Conservation (phyloP, 1,284 basidiomycete species). For the Sphagnurus paluster region DNA sequence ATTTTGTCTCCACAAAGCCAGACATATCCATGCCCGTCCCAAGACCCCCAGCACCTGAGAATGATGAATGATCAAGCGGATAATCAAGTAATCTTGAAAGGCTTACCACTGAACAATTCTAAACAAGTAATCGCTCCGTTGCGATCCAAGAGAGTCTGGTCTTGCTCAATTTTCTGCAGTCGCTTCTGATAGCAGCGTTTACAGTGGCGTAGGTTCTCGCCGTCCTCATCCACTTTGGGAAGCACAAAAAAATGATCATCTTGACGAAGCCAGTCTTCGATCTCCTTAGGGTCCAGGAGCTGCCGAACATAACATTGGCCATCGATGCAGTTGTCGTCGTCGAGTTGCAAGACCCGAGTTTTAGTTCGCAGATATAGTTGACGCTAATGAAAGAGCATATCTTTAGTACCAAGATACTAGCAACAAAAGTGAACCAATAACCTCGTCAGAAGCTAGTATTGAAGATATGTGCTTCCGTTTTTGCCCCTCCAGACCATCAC, state of each 20-base stretch:
- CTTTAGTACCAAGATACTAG: neutral
- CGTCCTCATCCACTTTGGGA: slow-evolving; percentile 31
- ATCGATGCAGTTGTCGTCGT: slow-evolving; percentile 39
- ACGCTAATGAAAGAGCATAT: slow-evolving; percentile 33
- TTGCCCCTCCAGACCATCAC: slow-evolving; percentile 33
- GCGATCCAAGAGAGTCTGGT: slow-evolving; percentile 29
- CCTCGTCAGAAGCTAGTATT: slow-evolving; percentile 32
- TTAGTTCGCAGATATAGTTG: slow-evolving; percentile 41
- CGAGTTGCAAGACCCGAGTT: slow-evolving; percentile 25
- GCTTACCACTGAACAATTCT: slow-evolving; percentile 63
- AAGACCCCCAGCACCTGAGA: slow-evolving; percentile 66
- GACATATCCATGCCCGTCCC: slow-evolving; percentile 63
- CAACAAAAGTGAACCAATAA: slow-evolving; percentile 16
- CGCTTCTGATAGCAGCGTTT: slow-evolving; percentile 36
- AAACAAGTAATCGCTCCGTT: slow-evolving; percentile 51
- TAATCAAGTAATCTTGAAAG: neutral
- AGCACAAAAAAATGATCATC: slow-evolving; percentile 62
- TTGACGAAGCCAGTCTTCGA: slow-evolving; percentile 47
- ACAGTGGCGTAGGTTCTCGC: slow-evolving; percentile 32
- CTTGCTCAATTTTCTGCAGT: slow-evolving; percentile 25
- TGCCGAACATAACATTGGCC: slow-evolving; percentile 46
- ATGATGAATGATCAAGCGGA: slow-evolving; percentile 4
- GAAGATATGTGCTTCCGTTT: slow-evolving; percentile 1
- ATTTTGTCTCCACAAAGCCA: slow-evolving; percentile 58
- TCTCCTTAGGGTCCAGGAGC: slow-evolving; percentile 28